Base-by-base conservation (phyloP, 768 basidiomycete genomes). In the Rhodotorula graminis region DNA sequence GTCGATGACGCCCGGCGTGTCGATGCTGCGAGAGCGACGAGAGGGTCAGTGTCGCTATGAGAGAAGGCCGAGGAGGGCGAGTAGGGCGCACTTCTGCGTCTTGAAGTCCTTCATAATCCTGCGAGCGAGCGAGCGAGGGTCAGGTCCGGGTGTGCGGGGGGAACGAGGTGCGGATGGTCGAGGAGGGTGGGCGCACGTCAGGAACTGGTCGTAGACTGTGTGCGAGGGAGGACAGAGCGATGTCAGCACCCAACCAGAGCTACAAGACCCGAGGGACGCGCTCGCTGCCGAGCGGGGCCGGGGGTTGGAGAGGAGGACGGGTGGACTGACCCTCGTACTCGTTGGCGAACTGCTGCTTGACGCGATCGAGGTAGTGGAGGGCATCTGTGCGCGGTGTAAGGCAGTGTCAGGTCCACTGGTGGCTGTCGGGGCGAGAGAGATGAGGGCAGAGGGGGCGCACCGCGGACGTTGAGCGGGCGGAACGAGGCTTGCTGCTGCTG, bases 81-180 rank as follows among this genome's bases (percentile, higher is more conserved):
- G 37, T 2, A 10, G 18, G 53, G 31, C 67, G 75, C 79, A 82
- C 82, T 80, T 81, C 64, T 96, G 92, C 79, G 93, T 91, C 83
- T 99, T 98, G 82, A 98, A 98, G 81, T 98, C 94, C 84, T 98
- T 97, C 96, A 97, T 97, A 80, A 97, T 95, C 14, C 70, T 64
- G 63, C 52, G 56, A 9, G 4, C 31, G 33, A 7, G 29, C 11
- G 15, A 3, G 19, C 25, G 19, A 18, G 33, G n/a, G 55, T 68
- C 29, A 66, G 71, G 19, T 42, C 15, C 27, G 44, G 25, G 33
- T 8, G 59, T 37, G 0, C 47, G 7, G 31, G 31, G 25, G n/a
- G 44, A 52, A 14, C 8, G 14, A 46, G 44, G 44, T 18, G 44
- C 44, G 44, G 44, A 14, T 18, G 2, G 16, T 52, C 11, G 61